phyloP scores from a whole-genome alignment of 306 rosid species.

The Quercus rubra region DNA sequence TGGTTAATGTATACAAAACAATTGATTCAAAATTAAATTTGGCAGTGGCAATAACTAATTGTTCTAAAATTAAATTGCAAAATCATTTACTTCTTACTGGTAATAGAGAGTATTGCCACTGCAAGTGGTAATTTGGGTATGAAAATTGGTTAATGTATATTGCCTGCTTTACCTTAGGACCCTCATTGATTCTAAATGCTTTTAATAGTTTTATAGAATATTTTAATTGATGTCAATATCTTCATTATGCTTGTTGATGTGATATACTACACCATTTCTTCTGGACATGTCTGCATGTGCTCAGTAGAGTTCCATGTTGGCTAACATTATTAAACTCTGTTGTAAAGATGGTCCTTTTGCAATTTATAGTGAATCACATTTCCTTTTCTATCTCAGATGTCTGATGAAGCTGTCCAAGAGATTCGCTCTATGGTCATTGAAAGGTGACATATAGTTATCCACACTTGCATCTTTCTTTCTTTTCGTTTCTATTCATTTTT shows the following conservation, averaged over 20 bases:
- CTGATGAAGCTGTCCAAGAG: slow-evolving; percentile 77
- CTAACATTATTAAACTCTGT: slow-evolving; percentile 3
- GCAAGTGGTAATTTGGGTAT: not conserved
- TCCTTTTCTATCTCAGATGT: slow-evolving; percentile 51
- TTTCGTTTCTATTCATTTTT: not conserved
- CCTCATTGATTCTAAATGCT: not conserved
- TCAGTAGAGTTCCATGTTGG: slow-evolving; percentile 8
- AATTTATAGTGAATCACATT: slow-evolving; percentile 20
- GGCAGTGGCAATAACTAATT: not conserved
- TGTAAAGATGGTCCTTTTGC: slow-evolving; percentile 6
- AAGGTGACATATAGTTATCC: slow-evolving; percentile 49
- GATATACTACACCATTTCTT: not conserved
- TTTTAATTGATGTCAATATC: not conserved
- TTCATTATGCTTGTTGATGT: not conserved
- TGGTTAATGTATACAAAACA: not conserved
- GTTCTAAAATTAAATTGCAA: not conserved
- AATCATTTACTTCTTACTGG: not conserved
- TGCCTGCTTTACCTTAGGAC: not conserved
- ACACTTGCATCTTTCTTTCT: slow-evolving; percentile 1
- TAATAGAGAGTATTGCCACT: not conserved
- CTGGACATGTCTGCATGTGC: not conserved
- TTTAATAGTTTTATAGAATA: not conserved
- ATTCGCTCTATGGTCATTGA: slow-evolving; percentile 66
- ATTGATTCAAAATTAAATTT: no score
- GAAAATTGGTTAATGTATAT: not conserved